These are phyloP conservation scores for Rusavskia elegans DNA, from an alignment of 495 filamentous ascomycete genomes.

Conservation along the genomic window DNA sequence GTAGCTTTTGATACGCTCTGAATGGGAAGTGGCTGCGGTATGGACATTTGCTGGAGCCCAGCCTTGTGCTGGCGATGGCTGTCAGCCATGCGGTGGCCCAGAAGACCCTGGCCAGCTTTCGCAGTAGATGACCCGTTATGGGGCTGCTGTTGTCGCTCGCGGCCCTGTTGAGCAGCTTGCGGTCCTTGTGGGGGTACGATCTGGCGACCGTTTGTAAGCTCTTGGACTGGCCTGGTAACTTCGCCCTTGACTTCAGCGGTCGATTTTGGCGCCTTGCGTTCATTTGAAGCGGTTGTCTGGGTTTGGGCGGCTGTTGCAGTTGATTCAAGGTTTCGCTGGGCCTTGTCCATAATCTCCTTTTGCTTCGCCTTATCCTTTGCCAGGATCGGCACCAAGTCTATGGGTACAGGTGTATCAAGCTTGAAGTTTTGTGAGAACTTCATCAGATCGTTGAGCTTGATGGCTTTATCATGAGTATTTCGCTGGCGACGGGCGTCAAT, in stretches of 20 bases:
- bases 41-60: conserved; percentile 19
- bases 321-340: conserved; percentile 50
- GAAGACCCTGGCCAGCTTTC: conserved; percentile 29
- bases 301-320: conserved; percentile 19
- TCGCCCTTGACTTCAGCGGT: conserved; percentile 19
- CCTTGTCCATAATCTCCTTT: conserved; percentile 77
- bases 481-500: conserved; percentile 56
- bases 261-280: conserved; percentile 22
- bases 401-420: conserved; percentile 75
- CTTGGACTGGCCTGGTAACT: conserved; percentile 27
- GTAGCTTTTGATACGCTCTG: conserved; percentile 34
- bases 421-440: conserved; percentile 93
- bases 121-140: conserved; percentile 19
- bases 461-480: conserved; percentile 56
- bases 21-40: conserved; percentile 40
- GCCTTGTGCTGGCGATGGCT: conserved; percentile 40
- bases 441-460: conserved; percentile 85
- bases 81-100: conserved; percentile 37
- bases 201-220: conserved; percentile 26
- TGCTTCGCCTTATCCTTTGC: conserved; percentile 91
- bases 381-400: conserved; percentile 83
- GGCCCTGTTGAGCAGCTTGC: conserved; percentile 14
- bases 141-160: conserved; percentile 22
- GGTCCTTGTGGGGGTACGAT: conserved; percentile 31
- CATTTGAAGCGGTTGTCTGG: conserved; percentile 14